These are phyloP conservation scores for Mucor racemosus DNA, from an alignment of 371 early-diverging fungal genomes.

Conservation along the genomic window DNA sequence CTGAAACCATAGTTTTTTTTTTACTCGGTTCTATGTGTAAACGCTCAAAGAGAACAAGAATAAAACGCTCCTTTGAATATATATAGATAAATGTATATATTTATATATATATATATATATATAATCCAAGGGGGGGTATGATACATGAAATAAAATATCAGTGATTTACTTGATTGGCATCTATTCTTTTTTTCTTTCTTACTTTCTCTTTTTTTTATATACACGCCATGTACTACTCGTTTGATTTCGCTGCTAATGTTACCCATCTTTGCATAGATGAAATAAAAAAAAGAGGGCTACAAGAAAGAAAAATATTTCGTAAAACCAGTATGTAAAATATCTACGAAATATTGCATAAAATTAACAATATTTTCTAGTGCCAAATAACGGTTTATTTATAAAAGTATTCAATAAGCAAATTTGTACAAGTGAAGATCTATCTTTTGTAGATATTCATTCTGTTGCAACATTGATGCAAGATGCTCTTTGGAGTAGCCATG, in stretches of 20 bases:
- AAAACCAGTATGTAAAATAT: conserved; percentile 39
- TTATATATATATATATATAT: conserved; percentile 1
- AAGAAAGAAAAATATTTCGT: conserved; percentile 49
- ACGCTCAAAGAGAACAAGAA: not conserved
- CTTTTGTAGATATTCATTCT: conserved; percentile 47
- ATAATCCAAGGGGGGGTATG: not conserved
- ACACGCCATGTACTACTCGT: conserved; percentile 32
- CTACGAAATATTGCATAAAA: not conserved
- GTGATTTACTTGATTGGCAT: not conserved
- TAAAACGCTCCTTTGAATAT: not conserved
- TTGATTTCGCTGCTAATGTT: conserved; percentile 46
- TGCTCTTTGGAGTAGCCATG: conserved; percentile 48
- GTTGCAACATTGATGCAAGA: conserved; percentile 58
- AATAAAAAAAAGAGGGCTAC: conserved; percentile 44
- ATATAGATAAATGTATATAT: not conserved
- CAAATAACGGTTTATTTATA: conserved; percentile 46
- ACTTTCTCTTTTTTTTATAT: not conserved
- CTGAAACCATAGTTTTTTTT: no score
- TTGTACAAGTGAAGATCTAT: conserved; percentile 43
- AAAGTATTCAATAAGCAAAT: conserved; percentile 47
- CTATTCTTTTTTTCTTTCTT: not conserved
- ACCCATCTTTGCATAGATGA: conserved; percentile 50
- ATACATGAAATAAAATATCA: conserved; percentile 1
- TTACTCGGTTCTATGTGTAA: not conserved
- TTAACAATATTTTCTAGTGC: conserved; percentile 27